Percentiles rank a stretch among this genome's conserved stretches.
phyloP scores from a whole-genome alignment of 495 filamentous ascomycete genomes.

The Aspergillus mulundensis region DNA sequence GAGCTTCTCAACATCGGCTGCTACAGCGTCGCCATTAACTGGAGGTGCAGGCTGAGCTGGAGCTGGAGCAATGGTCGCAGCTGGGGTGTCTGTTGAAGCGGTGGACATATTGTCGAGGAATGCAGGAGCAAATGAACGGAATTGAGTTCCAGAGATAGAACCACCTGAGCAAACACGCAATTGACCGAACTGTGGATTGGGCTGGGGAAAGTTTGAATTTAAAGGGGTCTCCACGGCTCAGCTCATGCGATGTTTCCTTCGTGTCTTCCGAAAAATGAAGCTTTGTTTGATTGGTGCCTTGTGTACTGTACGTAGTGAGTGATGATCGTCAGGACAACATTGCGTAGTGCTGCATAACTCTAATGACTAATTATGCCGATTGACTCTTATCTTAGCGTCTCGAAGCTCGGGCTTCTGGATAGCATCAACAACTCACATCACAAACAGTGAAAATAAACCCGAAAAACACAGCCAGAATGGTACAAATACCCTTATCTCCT shows the following conservation, averaged over 20 bases:
- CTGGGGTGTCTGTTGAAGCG: conserved; percentile 1
- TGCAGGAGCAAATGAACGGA: not conserved
- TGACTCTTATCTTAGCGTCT: not conserved
- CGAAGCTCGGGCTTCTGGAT: not conserved
- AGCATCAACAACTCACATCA: not conserved
- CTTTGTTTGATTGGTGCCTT: not conserved
- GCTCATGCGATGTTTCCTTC: conserved; percentile 1
- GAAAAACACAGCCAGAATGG: conserved; percentile 17
- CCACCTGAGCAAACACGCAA: not conserved
- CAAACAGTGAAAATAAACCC: not conserved
- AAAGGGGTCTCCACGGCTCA: not conserved
- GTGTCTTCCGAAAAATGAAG: conserved; percentile 1
- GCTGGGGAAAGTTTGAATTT: not conserved
- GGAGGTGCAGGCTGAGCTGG: not conserved
- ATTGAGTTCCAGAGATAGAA: not conserved
- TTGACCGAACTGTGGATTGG: not conserved
- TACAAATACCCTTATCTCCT: not conserved
- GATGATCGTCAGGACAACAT: not conserved
- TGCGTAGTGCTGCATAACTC: not conserved
- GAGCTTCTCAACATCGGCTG: not conserved
- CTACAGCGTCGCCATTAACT: not conserved
- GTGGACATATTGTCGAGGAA: conserved; percentile 2
- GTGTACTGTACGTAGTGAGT: not conserved
- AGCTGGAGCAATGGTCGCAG: not conserved
- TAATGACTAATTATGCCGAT: conserved; percentile 2